phyloP scores from a whole-genome alignment of 129 eudicot species.

The Centaurea solstitialis region DNA sequence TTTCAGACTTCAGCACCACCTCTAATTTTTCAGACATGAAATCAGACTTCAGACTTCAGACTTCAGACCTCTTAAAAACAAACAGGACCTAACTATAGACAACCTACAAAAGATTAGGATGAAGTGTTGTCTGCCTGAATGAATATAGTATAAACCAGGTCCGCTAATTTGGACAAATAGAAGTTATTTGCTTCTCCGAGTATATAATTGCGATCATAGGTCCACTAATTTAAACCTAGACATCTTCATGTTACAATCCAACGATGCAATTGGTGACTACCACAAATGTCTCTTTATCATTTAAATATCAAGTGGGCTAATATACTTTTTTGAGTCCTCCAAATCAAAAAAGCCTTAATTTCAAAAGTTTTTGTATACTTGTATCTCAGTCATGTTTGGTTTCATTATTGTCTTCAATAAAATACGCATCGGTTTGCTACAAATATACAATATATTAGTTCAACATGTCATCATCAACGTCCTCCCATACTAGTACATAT shows the following conservation, averaged over 20 bases:
- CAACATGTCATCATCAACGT: background rate
- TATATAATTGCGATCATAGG: background rate
- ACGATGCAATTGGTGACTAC: background rate
- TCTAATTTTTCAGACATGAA: too few relatives aligned
- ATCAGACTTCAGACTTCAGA: too few relatives aligned
- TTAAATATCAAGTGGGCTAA: background rate
- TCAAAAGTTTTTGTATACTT: background rate
- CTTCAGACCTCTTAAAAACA: too few relatives aligned
- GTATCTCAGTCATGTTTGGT: background rate
- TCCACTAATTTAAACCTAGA: background rate
- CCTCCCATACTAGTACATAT: background rate
- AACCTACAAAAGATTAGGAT: background rate
- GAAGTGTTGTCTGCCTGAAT: background rate
- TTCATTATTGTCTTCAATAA: background rate
- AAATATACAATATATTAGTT: background rate
- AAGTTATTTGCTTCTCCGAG: background rate
- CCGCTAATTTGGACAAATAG: background rate
- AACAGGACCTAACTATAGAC: too few relatives aligned
- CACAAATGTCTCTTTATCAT: background rate
- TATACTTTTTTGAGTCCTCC: background rate
- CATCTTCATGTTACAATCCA: background rate
- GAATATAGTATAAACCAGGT: background rate
- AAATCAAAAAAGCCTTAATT: background rate
- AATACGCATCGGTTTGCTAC: too few relatives aligned
- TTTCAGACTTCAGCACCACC: too few relatives aligned